Conservation (phyloP, 2,329 filamentous ascomycete genomes). For the Penicillium sp. region DNA sequence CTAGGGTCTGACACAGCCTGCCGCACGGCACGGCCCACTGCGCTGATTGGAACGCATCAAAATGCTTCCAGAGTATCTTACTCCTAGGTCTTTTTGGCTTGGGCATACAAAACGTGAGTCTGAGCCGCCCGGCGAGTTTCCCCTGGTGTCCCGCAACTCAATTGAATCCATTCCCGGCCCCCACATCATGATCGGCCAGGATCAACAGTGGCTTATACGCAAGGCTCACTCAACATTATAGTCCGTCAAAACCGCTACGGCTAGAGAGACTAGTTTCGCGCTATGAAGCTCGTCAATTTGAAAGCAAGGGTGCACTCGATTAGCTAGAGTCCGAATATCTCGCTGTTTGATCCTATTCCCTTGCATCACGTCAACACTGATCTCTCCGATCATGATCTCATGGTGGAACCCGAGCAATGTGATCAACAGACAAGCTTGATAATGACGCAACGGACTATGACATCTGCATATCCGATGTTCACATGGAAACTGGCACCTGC, state of each 20-base stretch:
- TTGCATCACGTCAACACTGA: conserved; percentile 15
- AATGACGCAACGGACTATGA: neutral
- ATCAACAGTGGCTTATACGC: neutral
- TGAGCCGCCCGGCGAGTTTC: too few relatives aligned
- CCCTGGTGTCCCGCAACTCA: too few relatives aligned
- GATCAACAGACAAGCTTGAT: neutral
- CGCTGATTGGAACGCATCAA: neutral
- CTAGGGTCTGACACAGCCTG: neutral
- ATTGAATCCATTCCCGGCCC: neutral
- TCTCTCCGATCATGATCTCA: conserved; percentile 17
- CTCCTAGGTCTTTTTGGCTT: too few relatives aligned
- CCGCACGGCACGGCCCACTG: neutral
- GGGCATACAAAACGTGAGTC: too few relatives aligned
- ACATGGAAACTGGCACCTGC: neutral
- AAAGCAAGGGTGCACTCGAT: neutral
- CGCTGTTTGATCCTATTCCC: neutral
- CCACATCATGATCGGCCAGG: neutral
- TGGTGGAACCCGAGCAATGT: conserved; percentile 12
- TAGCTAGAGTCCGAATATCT: too few relatives aligned
- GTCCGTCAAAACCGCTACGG: too few relatives aligned
- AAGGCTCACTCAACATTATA: neutral
- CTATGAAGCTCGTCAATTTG: neutral
- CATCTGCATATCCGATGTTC: neutral
- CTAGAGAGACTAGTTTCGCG: neutral
- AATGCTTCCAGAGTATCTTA: too few relatives aligned